Evolutionary conservation across 1,284 basidiomycete species (phyloP), one percentile per base, ranked within the genome.

Genomic region (Cutaneotrichosporon cavernicola): DNA sequence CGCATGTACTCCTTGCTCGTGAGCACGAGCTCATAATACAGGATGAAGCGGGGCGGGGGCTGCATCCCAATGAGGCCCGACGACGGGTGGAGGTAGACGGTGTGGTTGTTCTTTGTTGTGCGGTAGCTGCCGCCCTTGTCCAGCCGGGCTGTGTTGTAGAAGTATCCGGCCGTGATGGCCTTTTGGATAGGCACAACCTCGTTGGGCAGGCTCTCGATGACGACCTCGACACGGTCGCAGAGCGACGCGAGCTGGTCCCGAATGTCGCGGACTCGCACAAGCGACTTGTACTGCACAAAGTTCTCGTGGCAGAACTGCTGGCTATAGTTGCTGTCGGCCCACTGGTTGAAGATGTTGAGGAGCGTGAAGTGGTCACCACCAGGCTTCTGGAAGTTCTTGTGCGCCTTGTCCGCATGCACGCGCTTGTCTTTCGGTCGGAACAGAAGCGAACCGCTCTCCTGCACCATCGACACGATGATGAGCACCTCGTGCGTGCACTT

Each of bases 291-390:
- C 81, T 99, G 97, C 60, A 99, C 82, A 81, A 96, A 99, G 75
- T 99, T 94, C 76, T 97, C 94, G 76, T 94, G 93, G 74, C 92
- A 95, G 80, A 92, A 82, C 64, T 93, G 91, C 73, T 94, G 91
- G 31, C 91, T 93, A 79, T 95, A 99, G 74, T 92, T 92, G 46
- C 92, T 92, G 73, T 99, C 95, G 31, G 92, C 92, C 95, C 96
- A 99, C 77, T 98, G 94, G 76, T 97, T 92, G 90, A 93, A 99
- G 8, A 98, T 92, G 76, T 97, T 97, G 50, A 98, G 85, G 61
- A 98, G 82, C 3, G 95, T 98, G 76, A 99, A 97, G 81, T 98
- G 96, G 75, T 99, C 97, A 18, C 97, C 96, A n/a, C 94, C 97
- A 0, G 90, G 83, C 55, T 91, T 91, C 58, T 95, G 88, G 78